Base-by-base conservation (phyloP, 768 basidiomycete species). In the Phaeolepiota aurea region DNA sequence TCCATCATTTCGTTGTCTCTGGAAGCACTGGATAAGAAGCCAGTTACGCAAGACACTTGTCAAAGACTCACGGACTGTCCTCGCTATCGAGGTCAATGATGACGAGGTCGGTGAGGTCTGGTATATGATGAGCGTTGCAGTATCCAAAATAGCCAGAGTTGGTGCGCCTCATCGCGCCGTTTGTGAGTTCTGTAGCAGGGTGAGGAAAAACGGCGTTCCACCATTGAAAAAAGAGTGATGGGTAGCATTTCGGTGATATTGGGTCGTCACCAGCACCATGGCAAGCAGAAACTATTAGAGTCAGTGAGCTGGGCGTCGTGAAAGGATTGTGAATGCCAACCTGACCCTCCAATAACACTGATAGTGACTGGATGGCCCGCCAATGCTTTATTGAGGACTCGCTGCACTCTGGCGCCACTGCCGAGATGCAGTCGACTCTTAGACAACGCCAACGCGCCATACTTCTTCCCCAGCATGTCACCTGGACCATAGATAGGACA, bases 161-260 rank as follows among this genome's bases (percentile, higher is more conserved):
- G 15, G 93, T 92, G 37, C 82, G 80, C 12, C 90, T 75, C 75
- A 93, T 86, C 3, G 94, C 94, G 23, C 94, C 94, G 59, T 99
- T 99, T 19, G 94, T 99, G 50, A 99, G 76, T 58, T 98, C 93
- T 9, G 93, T 91, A 1, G 92, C 93, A 0, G 94, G 94, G 59
- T 99, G 90, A 0, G 94, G 96, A 64, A 99, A 99, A n/a, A 98
- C 77, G 40, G 71, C 74, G 63, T 93, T 90, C 88, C 94, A 96
- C 94, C 96, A 99, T 38, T 82, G 69, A 69, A 98, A 98, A 66
- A 98, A 88, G 40, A 79, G 78, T n/a, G 87, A 81, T 1, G 96
- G 94, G 61, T 97, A 99, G 59, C 94, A 93, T 47, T 63, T 63
- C 0, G 86, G 71, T 0, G 87, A 77, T 42, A 96, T 69, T 3